Evolutionary conservation across 140 eudicot species (phyloP).

Genomic region (Senecio squalidus): DNA sequence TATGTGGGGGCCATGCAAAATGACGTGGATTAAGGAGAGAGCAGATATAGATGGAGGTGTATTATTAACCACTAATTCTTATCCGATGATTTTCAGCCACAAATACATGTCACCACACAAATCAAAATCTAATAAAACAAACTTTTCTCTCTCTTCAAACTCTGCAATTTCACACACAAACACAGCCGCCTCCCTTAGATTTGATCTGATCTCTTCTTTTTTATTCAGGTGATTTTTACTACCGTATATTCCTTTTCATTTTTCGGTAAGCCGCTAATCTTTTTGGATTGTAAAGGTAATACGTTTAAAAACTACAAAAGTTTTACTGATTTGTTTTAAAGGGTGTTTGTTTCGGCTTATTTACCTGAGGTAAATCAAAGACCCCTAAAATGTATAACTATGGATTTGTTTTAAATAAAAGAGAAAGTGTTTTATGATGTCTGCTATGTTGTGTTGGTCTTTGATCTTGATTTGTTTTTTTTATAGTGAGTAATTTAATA

Average conservation of each 20-base stretch:
- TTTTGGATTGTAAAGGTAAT: too few species aligned
- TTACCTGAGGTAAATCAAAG: too few species aligned
- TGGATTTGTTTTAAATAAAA: too few species aligned
- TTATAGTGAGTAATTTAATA: neutral
- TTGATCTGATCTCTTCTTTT: conserved; percentile 21
- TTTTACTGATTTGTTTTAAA: too few species aligned
- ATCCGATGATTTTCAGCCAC: conserved; percentile 26
- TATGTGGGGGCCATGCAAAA: conserved; percentile 12
- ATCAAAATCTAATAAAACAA: conserved; percentile 2
- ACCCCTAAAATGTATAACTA: too few species aligned
- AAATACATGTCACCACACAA: conserved; percentile 26
- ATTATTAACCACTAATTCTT: conserved; percentile 20
- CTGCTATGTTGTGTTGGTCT: neutral
- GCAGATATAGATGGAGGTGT: conserved; percentile 27
- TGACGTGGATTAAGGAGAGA: conserved; percentile 26
- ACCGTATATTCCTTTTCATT: too few species aligned
- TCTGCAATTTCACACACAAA: conserved; percentile 2
- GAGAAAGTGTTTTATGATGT: neutral
- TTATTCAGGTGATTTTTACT: too few species aligned
- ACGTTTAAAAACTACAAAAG: too few species aligned
- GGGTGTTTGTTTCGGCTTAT: too few species aligned
- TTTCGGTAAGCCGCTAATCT: too few species aligned
- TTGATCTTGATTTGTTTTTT: neutral
- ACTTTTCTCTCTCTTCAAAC: conserved; percentile 12
- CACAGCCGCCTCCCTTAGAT: conserved; percentile 11